Percentiles rank a stretch among this genome's conserved stretches.
Evolutionary conservation across 2,329 filamentous ascomycete species (phyloP).

Genomic region (Aspergillus pseudonomiae): DNA sequence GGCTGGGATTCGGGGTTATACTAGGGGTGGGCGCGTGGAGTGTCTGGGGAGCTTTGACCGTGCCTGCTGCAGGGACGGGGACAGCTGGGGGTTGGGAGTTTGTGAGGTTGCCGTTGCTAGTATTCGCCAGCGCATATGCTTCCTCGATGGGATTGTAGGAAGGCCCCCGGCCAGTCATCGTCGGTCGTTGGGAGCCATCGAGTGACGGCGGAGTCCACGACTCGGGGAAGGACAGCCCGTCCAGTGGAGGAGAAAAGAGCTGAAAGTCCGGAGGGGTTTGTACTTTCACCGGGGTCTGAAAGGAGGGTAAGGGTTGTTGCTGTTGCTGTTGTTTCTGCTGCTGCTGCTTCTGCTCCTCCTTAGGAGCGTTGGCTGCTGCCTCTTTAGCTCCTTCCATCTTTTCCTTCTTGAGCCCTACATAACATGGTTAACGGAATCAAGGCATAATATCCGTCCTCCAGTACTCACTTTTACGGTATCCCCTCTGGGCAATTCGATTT

Average conservation of each 20-base stretch:
- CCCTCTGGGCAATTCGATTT: constrained; percentile 16
- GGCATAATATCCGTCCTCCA: neutral
- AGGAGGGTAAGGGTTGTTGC: neutral
- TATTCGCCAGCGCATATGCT: neutral
- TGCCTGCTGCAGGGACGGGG: neutral
- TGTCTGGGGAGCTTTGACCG: neutral
- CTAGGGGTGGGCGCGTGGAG: neutral
- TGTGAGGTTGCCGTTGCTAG: neutral
- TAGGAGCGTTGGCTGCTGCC: neutral
- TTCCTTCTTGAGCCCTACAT: neutral
- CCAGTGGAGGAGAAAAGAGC: neutral
- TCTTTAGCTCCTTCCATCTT: neutral
- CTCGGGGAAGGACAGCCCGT: neutral
- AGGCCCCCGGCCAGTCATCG: neutral
- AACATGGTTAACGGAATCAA: neutral
- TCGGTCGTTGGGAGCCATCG: neutral
- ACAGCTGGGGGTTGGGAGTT: neutral
- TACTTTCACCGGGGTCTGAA: neutral
- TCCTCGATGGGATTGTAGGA: neutral
- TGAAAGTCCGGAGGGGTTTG: neutral
- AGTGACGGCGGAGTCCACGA: neutral
- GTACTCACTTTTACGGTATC: constrained; percentile 12
- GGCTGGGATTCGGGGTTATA: neutral
- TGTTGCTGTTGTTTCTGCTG: neutral
- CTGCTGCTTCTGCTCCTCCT: neutral